Base-by-base conservation (phyloP, 2,329 filamentous ascomycete genomes). In the Pseudogymnoascus destructans region DNA sequence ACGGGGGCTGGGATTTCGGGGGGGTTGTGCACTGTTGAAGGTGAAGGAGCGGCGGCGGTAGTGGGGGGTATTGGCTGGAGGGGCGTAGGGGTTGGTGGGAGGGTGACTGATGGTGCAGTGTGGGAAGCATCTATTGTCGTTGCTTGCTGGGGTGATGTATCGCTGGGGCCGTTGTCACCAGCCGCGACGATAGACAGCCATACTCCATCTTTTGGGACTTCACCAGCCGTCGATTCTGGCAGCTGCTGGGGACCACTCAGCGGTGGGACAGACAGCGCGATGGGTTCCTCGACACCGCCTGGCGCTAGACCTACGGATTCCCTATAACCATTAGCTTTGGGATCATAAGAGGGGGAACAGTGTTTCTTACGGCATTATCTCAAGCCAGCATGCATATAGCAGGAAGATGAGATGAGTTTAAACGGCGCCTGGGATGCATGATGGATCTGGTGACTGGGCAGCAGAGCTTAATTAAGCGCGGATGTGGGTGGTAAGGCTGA, bases 401-500 rank as follows among this genome's bases (percentile, higher is more conserved):
- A 49, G 23, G 13, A 11, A 15, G 13, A 49, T 17, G 13, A 9
- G 42, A 49, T 49, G 42, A 5, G 13, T 15, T 15, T 49, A 23
- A n/a, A 49, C 3, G n/a, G 42, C 23, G 8, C 10, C 42, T 8
- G 21, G 7, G 21, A 27, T 49, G 10, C 42, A 49, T 49, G 21
- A 49, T 49, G n/a, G n/a, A 49, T 49, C 23, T 3, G 5, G 23
- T 11, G 13, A 27, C 7, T 2, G 23, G 38, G 42, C 23, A 27
- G 23, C 7, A 27, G 42, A 49, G 42, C 42, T 49, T 49, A 49
- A 27, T 49, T 49, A 49, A 27, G 42, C 42, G 42, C 42, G 2
- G 21, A 27, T 27, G 42, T 49, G 23, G 42, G 42, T 49, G 42
- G 42, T 49, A 49, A 49, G 42, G 42, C 42, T 49, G 42, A 27